These are phyloP conservation scores for Trichoderma citrinoviride DNA, from an alignment of 2,329 filamentous ascomycete genomes.

Conservation along the genomic window DNA sequence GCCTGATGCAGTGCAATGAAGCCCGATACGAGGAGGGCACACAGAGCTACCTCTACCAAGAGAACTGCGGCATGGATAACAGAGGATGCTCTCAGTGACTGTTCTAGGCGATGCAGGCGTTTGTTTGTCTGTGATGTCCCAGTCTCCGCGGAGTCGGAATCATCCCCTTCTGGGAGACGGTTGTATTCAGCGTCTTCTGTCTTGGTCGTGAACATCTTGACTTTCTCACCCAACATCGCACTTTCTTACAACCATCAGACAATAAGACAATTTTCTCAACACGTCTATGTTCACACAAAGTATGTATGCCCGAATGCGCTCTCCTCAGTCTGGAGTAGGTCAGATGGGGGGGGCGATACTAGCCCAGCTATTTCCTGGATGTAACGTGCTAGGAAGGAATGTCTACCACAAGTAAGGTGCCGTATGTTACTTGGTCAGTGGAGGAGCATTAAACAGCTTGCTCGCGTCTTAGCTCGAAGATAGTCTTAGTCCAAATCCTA, in stretches of 20 bases:
- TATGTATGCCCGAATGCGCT: no score
- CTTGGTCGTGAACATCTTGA: not conserved
- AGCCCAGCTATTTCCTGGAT: no score
- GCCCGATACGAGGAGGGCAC: not conserved
- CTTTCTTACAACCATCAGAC: no score
- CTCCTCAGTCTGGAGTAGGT: no score
- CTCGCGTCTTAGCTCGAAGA: not conserved
- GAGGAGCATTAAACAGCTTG: not conserved
- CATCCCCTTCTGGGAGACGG: not conserved
- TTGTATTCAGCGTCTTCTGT: conserved; percentile 8
- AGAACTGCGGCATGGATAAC: not conserved
- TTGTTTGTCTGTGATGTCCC: not conserved
- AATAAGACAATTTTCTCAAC: no score
- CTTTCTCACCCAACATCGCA: not conserved
- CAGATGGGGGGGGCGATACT: no score
- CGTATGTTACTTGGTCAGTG: no score
- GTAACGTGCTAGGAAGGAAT: not conserved
- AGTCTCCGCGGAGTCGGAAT: not conserved
- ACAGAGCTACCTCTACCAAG: conserved; percentile 8
- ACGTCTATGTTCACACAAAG: not conserved
- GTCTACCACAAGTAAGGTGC: not conserved
- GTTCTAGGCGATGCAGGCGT: not conserved
- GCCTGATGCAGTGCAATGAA: not conserved
- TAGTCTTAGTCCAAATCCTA: not conserved
- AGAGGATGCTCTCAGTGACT: not conserved